Evolutionary conservation across 148 eudicot species (phyloP), one percentile per base, ranked within the genome.

Genomic region (Amaranthus cruentus): DNA sequence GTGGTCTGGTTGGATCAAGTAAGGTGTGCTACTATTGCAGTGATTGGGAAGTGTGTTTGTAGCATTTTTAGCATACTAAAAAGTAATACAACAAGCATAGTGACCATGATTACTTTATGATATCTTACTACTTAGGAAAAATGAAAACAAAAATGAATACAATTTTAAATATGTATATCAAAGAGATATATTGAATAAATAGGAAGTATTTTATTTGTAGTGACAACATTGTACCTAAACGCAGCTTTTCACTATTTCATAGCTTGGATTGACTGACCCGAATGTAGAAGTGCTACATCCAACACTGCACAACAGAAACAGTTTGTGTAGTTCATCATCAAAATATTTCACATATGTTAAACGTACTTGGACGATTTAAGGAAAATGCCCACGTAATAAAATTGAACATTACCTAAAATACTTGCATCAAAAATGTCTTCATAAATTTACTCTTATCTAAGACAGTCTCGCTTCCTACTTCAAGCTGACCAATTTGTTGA

Each of bases 391-490:
- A 81, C 43, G 58, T 50, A 13, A 18, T 21, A 28, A 60, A 59
- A 14, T 38, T 15, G 58, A 44, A 49, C 15, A 61, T 71, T 85
- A 92, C 96, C 99, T 92, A 97, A 69, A 95, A 95, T 74, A 87
- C 81, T 78, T 91, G 91, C 99, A 95, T 95, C 77, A 95, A 86
- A 82, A 95, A 95, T 63, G 99, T 95, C 88, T 95, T 95, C 75
- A 95, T 95, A 76, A 97, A 90, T 83, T 95, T 95, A 90, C 99
- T 95, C 84, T 95, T 95, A 82, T 95, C 97, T 74, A 95, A 79
- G 66, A 95, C 99, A 78, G 99, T 95, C 86, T 95, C 97, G 75
- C 99, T 95, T 72, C 97, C 99, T 61, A 92, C 97, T 90, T 95
- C 99, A 68, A 95, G 82, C 54, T 97, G 88, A 56, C 99, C 99